Conservation (phyloP, 192 early-diverging fungal genomes). For the Linnemannia zychae region DNA sequence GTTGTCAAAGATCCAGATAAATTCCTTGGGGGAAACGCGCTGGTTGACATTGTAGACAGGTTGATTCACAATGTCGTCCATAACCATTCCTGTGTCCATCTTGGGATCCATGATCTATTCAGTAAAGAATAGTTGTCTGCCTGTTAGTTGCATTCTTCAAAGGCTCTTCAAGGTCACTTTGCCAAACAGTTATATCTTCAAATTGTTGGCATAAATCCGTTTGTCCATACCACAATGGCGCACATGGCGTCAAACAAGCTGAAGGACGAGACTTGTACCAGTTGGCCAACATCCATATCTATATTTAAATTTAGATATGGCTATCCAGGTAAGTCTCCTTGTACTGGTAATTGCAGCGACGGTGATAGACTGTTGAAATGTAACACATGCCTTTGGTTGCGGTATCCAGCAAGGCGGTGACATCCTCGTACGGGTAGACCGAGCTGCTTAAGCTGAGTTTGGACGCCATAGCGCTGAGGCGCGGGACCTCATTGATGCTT, state of each 20-base stretch:
- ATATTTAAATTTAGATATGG: neutral
- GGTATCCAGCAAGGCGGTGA: constrained; percentile 56
- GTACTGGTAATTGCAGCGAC: neutral
- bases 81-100: constrained; percentile 73
- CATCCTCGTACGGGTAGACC: constrained; percentile 56
- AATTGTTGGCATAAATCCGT: neutral
- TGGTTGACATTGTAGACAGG: constrained; percentile 56
- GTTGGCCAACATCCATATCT: constrained; percentile 70
- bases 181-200: too few relatives aligned
- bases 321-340: neutral
- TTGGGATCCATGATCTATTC: constrained; percentile 72
- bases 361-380: neutral
- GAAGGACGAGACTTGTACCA: constrained; percentile 68
- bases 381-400: constrained; percentile 57
- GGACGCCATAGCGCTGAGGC: constrained; percentile 19
- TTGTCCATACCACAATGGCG: constrained; percentile 62
- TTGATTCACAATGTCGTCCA: constrained; percentile 54
- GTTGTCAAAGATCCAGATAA: constrained; percentile 67
- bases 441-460: constrained; percentile 23
- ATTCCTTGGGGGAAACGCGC: constrained; percentile 44
- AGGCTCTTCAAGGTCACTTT: neutral
- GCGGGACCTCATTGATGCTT: constrained; percentile 2
- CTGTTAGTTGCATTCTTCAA: neutral
- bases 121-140: too few relatives aligned
- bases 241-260: constrained; percentile 74